These are phyloP conservation scores for Chlorella sp. DNA, from an alignment of 139 green algal genomes.

Conservation along the genomic window DNA sequence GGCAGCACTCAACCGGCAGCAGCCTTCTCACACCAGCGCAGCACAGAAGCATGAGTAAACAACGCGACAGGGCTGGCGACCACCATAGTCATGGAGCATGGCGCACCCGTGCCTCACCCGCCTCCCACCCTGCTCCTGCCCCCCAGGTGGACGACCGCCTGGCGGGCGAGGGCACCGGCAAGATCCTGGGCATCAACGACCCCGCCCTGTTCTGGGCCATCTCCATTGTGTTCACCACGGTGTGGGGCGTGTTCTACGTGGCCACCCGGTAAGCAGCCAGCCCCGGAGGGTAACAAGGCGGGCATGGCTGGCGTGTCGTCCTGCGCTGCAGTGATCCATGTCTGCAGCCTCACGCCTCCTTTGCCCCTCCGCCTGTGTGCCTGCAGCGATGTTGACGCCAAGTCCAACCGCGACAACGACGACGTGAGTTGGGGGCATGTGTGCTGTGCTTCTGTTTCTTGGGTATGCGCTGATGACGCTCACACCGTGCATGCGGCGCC, in stretches of 20 bases:
- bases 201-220: constrained; percentile 53
- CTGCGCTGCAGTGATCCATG: no score
- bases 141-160: constrained; percentile 58
- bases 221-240: background rate
- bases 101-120: background rate
- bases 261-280: background rate
- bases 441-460: no score
- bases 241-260: constrained; percentile 44
- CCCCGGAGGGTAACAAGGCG: no score
- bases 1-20: no score
- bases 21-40: background rate
- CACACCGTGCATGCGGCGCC: no score
- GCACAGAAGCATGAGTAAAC: background rate
- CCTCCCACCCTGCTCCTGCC: background rate
- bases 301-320: no score
- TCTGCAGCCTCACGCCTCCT: no score
- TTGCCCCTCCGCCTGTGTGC: no score
- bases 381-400: no score
- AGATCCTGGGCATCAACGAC: constrained; percentile 65
- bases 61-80: background rate
- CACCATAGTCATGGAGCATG: background rate
- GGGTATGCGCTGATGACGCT: no score
- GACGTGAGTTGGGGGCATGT: no score
- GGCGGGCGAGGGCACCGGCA: constrained; percentile 58
- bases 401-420: no score